Conservation (phyloP, 2,329 filamentous ascomycete species). For the Colletotrichum falcatum region DNA sequence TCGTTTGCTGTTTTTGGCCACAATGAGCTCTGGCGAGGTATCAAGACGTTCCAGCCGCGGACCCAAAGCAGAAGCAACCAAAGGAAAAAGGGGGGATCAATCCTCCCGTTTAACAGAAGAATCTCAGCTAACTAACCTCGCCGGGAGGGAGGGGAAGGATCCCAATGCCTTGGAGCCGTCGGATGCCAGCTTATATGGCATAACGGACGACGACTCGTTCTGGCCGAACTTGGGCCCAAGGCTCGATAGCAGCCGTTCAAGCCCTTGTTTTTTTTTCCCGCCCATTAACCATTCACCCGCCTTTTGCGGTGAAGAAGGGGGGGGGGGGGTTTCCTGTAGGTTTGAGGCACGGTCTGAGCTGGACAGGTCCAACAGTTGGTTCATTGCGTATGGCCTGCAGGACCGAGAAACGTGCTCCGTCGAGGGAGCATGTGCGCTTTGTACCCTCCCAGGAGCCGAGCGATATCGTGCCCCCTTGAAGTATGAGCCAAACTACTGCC, state of each 20-base stretch:
- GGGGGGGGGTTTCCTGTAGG: constrained; percentile 31
- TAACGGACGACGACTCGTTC: neutral
- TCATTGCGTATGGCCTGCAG: constrained; percentile 36
- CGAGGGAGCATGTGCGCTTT: constrained; percentile 35
- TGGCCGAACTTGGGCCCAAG: constrained; percentile 8
- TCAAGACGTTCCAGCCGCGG: too few relatives aligned
- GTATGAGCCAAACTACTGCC: constrained; percentile 22
- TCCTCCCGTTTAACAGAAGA: constrained; percentile 31
- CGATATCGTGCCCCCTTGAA: constrained; percentile 40
- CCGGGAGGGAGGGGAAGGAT: neutral
- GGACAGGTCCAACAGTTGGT: constrained; percentile 1
- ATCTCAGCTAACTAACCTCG: constrained; percentile 7
- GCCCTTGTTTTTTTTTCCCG: neutral
- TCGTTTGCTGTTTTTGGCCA: constrained; percentile 14
- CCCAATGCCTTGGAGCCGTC: constrained; percentile 1
- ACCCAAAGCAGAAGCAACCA: neutral
- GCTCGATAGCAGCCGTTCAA: constrained; percentile 21
- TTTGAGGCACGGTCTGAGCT: constrained; percentile 36
- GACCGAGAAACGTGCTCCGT: constrained; percentile 38
- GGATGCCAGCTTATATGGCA: constrained; percentile 39
- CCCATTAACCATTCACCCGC: neutral
- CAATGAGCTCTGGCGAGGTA: constrained; percentile 30
- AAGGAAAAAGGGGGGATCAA: constrained; percentile 7
- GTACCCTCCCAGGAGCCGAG: constrained; percentile 18
- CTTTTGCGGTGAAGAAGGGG: constrained; percentile 4